Base-by-base conservation (phyloP, 306 rosid species). In the Senna tora region DNA sequence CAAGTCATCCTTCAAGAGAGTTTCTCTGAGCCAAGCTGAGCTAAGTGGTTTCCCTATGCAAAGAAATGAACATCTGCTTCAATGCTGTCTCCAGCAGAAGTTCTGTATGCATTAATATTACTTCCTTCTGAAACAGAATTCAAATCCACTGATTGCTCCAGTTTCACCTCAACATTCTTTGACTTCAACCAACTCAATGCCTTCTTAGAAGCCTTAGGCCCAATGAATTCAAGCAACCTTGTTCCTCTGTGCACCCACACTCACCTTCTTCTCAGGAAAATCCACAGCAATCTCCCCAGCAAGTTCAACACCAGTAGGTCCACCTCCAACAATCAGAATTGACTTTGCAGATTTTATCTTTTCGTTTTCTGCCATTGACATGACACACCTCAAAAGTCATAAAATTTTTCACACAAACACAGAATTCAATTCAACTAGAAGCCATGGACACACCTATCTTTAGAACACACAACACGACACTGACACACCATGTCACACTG, bases 221-320 rank as follows among this genome's bases (percentile, higher is more conserved):
- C 96, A 30, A 93, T 78, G 65, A 87, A 93, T 83, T 93, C 93
- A 14, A 93, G 69, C 81, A 93, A 73, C 71, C 98, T 85, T 52
- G 87, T 53, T 16, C 98, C 97, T 50, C 75, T 81, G 25, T 93
- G 98, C 59, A 93, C 92, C n/a, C n/a, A 93, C 46, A 6, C 88
- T 90, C 7, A 93, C 79, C 63, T 77, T 84, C 88, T 93, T 90
- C 1, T 78, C 86, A 0, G 96, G 93, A 60, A 80, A 93, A 72
- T 90, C 96, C 3, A 80, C 88, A 9, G 87, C 92, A 10, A 93
- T 88, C 78, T 93, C 98, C 45, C 79, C 97, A 0, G 97, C 93
- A 30, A 93, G 92, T 78, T 93, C 98, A 5, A 93, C 96, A n/a
- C 98, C 98, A 0, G 88, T 87, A 17, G 98, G 98, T 22, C 98